Evolutionary conservation across 495 filamentous ascomycete species (phyloP), one percentile per base, ranked within the genome.

Genomic region (Bryoglossum gracile): DNA sequence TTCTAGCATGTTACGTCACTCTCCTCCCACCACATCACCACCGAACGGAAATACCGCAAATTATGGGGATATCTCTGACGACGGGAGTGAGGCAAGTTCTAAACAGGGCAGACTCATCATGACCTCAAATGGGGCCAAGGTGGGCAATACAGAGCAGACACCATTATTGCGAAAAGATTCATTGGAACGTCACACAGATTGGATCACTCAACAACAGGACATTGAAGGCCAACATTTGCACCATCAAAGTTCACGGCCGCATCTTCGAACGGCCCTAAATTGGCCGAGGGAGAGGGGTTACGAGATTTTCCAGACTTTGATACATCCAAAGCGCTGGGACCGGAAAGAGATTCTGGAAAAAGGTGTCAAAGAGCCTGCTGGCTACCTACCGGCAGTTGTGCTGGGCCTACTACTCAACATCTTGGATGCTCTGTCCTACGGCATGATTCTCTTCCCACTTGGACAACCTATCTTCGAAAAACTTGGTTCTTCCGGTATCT

Each of bases 361-460:
- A 19, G 77, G 72, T 3, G 63, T 92, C 8, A 65, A 85, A 14
- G 72, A 83, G 48, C 84, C 89, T 5, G 61, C 80, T 19, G 74
- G 76, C 32, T 81, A 81, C 40, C 58, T 96, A 10, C 92, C 94
- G 1, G 83, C 91, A 4, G 90, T 97, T 3, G 69, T 94, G 49
- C 77, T 98, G 2, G 92, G 92, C 0, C 71, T 95, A 14, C 71
- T 98, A 4, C 74, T 98, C 14, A 98, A 96, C 57, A 82, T 98
- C 34, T 71, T 98, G 21, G 92, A 98, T 68, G 92, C 89, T 19
- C 63, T 98, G 32, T 96, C 91, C 10, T 98, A 98, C 61, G 92
- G 89, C 81, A 62, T 95, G 84, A 97, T 98, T 54, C 66, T 98
- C 14, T 98, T 98, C 53, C 92, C 92, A 4, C 73, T 97, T 19